Evolutionary conservation across 768 basidiomycete genomes (phyloP), one percentile per base, ranked within the genome.

Genomic region (Chlorophyllum brunneum): DNA sequence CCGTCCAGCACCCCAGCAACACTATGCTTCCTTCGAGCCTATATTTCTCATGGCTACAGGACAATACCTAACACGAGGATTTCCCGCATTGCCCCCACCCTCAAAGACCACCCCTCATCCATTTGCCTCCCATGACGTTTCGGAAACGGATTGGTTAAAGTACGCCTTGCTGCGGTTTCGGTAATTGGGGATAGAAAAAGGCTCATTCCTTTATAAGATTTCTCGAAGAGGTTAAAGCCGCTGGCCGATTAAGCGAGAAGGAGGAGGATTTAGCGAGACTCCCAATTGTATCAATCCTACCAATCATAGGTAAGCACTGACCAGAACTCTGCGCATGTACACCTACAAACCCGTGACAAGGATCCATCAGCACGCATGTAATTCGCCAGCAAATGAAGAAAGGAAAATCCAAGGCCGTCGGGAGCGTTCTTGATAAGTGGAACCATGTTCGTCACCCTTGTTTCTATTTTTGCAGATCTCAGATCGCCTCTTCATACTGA

Each of bases 121-220:
- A 22, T 83, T 83, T 58, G 58, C 61, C 20, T 65, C 72, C 41
- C 76, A 78, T 60, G 79, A 82, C 57, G 62, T 83, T 3, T 56
- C 48, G 0, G 73, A 81, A 61, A 66, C 61, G 15, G 81, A 82
- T 60, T 82, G 81, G 81, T 58, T 63, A 34, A 66, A 68, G 72
- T 77, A 46, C 40, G 60, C 56, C 7, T 5, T 43, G n/a, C 31
- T 24, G 24, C 20, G 36, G 4, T n/a, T 22, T 30, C 16, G 16
- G 36, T 18, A 39, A 15, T 26, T 29, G n/a, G 22, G 23, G 22
- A 29, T 5, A 16, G 13, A 24, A 26, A 23, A 33, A 23, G 29
- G 31, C 26, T 33, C 7, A 18, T 47, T 45, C 16, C 6, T 18
- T n/a, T 45, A 5, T 15, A 5, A 51, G 50, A 20, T 51, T 51